Evolutionary conservation across 495 filamentous ascomycete species (phyloP), one percentile per base, ranked within the genome.

Genomic region (Parathielavia appendiculata): DNA sequence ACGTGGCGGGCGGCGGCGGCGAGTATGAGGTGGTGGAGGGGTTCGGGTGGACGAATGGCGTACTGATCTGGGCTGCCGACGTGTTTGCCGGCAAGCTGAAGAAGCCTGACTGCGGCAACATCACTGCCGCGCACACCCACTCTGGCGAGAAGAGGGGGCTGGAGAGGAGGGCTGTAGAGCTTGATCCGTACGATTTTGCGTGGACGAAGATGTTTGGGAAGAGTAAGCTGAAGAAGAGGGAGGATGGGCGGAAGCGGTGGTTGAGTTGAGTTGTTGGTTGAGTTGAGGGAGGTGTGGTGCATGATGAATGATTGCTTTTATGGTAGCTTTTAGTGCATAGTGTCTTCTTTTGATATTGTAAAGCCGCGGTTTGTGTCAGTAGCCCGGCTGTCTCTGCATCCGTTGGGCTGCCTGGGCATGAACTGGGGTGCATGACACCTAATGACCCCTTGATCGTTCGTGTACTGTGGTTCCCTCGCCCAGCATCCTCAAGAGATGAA

Each of bases 21-120:
- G 77, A 80, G 67, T 80, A 80, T 52, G 66, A 69, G 51, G 77
- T 80, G 14, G 77, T 80, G 7, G 75, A 80, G 67, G 77, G 77
- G 20, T 80, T 80, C 53, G 77, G 77, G 10, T 80, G 77, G 77
- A 75, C 74, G 20, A 80, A 80, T 41, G 77, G 77, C 41, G 77
- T 80, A 44, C 57, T 79, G n/a, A 73, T 80, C 38, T 80, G 75
- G 75, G 69, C 70, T 0, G 76, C 71, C 10, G 77, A 80, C 47
- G 70, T 65, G 12, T 80, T 79, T 64, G 76, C 62, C 20, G 64
- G 67, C 30, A 63, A 71, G 63, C 62, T 79, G 22, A 66, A 66
- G 60, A 49, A 68, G 43, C 76, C 77, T 0, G 68, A 77, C 17
- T 80, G 77, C 57, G 75, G 73, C 5, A 60, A 79, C 13, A 62